A percentile compares a stretch with the other conserved stretches of the same genome.
Conservation (phyloP, 2,329 filamentous ascomycete genomes). For the Colletotrichum lini region DNA sequence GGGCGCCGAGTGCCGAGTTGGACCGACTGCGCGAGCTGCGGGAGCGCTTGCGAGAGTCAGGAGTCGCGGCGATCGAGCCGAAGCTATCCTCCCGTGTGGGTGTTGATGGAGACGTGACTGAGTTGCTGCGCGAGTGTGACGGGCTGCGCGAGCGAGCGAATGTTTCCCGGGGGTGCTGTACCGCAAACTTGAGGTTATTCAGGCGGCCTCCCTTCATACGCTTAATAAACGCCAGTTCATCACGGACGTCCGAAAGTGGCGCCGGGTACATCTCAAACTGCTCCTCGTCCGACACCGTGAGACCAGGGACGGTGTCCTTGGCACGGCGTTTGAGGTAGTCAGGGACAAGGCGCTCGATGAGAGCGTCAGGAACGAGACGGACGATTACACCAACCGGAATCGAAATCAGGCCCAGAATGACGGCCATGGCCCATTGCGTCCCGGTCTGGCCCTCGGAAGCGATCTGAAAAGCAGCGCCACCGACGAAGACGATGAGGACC, state of each 20-base stretch:
- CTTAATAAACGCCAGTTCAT: slow-evolving; percentile 86
- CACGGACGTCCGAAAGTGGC: slow-evolving; percentile 80
- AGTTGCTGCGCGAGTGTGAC: slow-evolving; percentile 76
- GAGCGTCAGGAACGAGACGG: slow-evolving; percentile 84
- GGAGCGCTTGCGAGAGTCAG: slow-evolving; percentile 75
- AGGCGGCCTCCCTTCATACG: slow-evolving; percentile 85
- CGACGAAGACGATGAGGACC: slow-evolving; percentile 90
- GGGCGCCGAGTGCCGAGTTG: slow-evolving; percentile 80
- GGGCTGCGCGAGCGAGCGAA: slow-evolving; percentile 75
- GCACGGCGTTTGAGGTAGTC: slow-evolving; percentile 66
- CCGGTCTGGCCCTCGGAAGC: slow-evolving; percentile 71
- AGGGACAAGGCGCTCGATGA: slow-evolving; percentile 68
- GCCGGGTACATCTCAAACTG: slow-evolving; percentile 78
- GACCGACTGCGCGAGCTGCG: slow-evolving; percentile 76
- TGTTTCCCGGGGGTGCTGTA: slow-evolving; percentile 81
- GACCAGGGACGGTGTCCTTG: slow-evolving; percentile 61
- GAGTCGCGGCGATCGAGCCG: slow-evolving; percentile 65
- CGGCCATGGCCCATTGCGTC: slow-evolving; percentile 89
- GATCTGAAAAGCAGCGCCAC: slow-evolving; percentile 85
- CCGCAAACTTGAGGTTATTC: slow-evolving; percentile 84
- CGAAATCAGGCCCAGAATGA: slow-evolving; percentile 87
- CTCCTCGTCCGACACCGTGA: slow-evolving; percentile 77
- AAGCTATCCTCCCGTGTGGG: slow-evolving; percentile 72
- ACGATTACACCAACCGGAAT: slow-evolving; percentile 87
- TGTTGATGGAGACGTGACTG: slow-evolving; percentile 72